A percentile compares a stretch with the other conserved stretches of the same genome.
Conservation (phyloP, 805 yeast genomes). For the Komagataella phaffii region DNA sequence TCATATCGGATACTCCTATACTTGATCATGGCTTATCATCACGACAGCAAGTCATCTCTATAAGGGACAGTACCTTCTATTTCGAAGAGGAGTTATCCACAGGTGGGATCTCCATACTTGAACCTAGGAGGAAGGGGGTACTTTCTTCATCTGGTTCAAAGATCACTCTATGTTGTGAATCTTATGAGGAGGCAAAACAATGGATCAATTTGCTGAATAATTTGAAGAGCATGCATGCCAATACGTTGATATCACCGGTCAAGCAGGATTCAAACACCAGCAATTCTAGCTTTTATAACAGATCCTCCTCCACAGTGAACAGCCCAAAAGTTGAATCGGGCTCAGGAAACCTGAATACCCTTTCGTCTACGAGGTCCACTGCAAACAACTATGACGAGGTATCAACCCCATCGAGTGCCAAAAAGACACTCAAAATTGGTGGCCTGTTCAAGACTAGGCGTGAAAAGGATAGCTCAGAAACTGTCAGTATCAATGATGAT, state of each 20-base stretch:
- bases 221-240: conserved; percentile 1
- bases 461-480: neutral
- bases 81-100: conserved; percentile 10
- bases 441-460: conserved; percentile 3
- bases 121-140: conserved; percentile 16
- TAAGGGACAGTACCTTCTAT: conserved; percentile 10
- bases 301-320: conserved; percentile 1
- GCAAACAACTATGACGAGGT: neutral
- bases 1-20: conserved; percentile 11
- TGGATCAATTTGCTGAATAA: conserved; percentile 9
- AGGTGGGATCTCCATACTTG: conserved; percentile 11
- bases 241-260: neutral
- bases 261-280: neutral
- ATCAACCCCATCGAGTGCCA: neutral
- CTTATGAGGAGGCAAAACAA: conserved; percentile 40
- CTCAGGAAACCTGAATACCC: neutral
- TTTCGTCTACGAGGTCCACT: neutral
- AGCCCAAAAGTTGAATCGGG: conserved; percentile 1
- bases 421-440: conserved; percentile 4
- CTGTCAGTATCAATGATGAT: neutral
- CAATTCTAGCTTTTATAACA: neutral
- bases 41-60: conserved; percentile 6
- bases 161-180: conserved; percentile 60
- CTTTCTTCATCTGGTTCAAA: conserved; percentile 16
- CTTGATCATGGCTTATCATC: conserved; percentile 10